These are phyloP conservation scores for Ascochyta koolunga DNA, from an alignment of 2,329 filamentous ascomycete genomes.

Conservation along the genomic window DNA sequence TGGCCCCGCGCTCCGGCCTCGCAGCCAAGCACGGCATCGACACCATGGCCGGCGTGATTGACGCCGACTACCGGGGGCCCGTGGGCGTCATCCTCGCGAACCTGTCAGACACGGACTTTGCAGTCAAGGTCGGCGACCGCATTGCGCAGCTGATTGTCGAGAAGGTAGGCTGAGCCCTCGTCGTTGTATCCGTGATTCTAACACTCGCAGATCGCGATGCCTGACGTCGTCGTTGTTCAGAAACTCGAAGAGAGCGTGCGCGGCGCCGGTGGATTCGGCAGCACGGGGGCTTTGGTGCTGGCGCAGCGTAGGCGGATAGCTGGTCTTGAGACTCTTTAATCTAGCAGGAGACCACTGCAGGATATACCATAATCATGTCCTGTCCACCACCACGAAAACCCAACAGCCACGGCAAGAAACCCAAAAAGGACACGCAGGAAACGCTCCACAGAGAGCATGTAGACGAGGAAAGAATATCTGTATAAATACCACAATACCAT, in stretches of 20 bases:
- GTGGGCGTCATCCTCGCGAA: constrained; percentile 97
- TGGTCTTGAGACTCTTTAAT: too few relatives aligned
- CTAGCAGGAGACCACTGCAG: too few relatives aligned
- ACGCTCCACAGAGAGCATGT: too few relatives aligned
- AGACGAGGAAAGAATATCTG: too few relatives aligned
- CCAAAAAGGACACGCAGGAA: too few relatives aligned
- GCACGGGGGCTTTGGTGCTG: constrained; percentile 47
- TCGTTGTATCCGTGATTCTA: background rate
- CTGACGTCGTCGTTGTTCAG: constrained; percentile 86
- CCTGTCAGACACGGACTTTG: constrained; percentile 81
- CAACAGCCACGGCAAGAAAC: too few relatives aligned
- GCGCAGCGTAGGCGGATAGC: constrained; percentile 4
- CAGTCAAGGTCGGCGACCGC: constrained; percentile 82
- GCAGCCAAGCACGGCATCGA: constrained; percentile 96
- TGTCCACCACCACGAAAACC: too few relatives aligned
- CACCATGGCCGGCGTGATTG: constrained; percentile 93
- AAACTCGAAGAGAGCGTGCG: constrained; percentile 89
- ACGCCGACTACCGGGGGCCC: constrained; percentile 93
- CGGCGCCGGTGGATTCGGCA: constrained; percentile 71
- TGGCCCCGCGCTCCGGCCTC: constrained; percentile 89
- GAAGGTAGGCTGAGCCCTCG: constrained; percentile 58
- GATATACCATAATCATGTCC: too few relatives aligned
- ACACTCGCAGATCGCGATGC: constrained; percentile 74
- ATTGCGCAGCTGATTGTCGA: constrained; percentile 94
- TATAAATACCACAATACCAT: too few relatives aligned